Conservation (phyloP, 2,329 filamentous ascomycete genomes). For the Sporothrix euskadiensis region DNA sequence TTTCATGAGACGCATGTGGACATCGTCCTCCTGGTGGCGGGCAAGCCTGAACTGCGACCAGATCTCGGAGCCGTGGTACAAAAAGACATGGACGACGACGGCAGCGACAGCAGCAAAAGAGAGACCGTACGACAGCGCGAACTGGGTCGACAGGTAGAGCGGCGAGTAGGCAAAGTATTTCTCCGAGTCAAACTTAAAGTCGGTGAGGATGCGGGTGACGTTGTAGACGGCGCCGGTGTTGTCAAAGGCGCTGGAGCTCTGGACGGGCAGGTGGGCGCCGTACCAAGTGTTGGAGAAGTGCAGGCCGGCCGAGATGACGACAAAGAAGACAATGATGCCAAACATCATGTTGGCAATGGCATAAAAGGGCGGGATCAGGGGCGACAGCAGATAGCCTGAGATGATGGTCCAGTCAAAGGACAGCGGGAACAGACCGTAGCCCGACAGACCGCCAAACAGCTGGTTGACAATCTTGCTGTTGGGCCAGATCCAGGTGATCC, state of each 20-base stretch:
- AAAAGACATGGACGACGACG: conserved; percentile 56
- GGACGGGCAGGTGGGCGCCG: conserved; percentile 62
- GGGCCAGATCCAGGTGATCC: conserved; percentile 51
- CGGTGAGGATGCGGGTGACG: conserved; percentile 59
- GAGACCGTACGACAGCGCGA: conserved; percentile 60
- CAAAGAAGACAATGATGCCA: conserved; percentile 57
- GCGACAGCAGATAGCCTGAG: conserved; percentile 52
- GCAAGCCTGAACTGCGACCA: conserved; percentile 57
- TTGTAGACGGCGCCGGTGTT: conserved; percentile 63
- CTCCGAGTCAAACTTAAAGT: conserved; percentile 59
- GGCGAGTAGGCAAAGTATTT: conserved; percentile 66
- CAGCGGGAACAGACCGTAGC: conserved; percentile 43
- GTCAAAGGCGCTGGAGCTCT: conserved; percentile 62
- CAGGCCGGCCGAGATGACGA: conserved; percentile 58
- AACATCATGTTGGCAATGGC: conserved; percentile 58
- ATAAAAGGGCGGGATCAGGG: conserved; percentile 55
- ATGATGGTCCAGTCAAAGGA: conserved; percentile 46
- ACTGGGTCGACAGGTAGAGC: conserved; percentile 64
- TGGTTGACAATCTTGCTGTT: conserved; percentile 49
- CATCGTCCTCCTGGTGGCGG: conserved; percentile 58
- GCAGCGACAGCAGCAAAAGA: conserved; percentile 60
- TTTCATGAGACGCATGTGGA: conserved; percentile 63
- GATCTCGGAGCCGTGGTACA: conserved; percentile 59
- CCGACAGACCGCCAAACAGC: conserved; percentile 48
- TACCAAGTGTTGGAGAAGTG: conserved; percentile 61